Evolutionary conservation across 768 basidiomycete genomes (phyloP).

Genomic region (Lentinula raphanica): DNA sequence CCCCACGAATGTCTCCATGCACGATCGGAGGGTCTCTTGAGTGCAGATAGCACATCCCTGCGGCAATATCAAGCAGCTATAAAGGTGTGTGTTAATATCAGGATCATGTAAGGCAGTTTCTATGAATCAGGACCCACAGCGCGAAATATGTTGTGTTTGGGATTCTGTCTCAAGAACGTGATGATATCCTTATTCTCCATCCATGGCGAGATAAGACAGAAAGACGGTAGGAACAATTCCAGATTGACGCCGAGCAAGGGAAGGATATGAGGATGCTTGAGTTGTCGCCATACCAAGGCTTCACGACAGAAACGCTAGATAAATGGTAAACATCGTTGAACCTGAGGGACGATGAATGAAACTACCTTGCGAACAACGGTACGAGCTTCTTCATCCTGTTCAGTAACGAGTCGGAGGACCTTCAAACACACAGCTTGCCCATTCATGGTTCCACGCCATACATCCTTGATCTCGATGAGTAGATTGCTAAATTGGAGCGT

Average conservation of each 20-base stretch:
- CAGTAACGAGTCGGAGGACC: conserved; percentile 1
- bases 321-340: background rate
- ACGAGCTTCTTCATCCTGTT: background rate
- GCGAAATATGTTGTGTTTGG: background rate
- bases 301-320: conserved; percentile 17
- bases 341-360: background rate
- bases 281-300: conserved; percentile 18
- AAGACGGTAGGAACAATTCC: conserved; percentile 11
- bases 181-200: conserved; percentile 17
- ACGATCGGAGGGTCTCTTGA: conserved; percentile 18
- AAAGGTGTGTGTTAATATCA: background rate
- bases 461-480: background rate
- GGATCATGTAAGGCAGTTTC: too few relatives aligned
- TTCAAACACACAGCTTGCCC: conserved; percentile 6
- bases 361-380: background rate
- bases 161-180: conserved; percentile 2
- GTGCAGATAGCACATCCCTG: conserved; percentile 31
- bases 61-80: conserved; percentile 20
- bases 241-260: conserved; percentile 17
- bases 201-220: conserved; percentile 20
- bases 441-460: background rate
- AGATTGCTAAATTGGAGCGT: background rate
- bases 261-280: conserved; percentile 12
- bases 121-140: background rate
- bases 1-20: conserved; percentile 17